These are phyloP conservation scores for Linnemannia hyalina DNA, from an alignment of 192 early-diverging fungal genomes.

Conservation along the genomic window DNA sequence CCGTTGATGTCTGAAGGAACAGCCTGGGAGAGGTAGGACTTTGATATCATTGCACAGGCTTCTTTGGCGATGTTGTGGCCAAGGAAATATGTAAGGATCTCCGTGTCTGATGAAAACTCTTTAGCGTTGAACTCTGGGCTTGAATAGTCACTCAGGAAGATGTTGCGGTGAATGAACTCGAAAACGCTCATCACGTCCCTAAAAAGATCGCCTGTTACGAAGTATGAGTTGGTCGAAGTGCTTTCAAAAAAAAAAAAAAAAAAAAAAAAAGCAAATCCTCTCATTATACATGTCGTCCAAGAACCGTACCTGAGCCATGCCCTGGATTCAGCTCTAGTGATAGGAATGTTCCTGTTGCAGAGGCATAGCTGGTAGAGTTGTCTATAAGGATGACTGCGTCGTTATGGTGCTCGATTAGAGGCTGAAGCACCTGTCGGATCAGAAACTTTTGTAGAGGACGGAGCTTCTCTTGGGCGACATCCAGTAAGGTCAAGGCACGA, in stretches of 20 bases:
- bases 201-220: slow-evolving; percentile 18
- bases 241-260: neutral
- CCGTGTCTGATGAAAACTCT: slow-evolving; percentile 27
- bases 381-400: neutral
- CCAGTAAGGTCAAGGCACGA: slow-evolving; percentile 27
- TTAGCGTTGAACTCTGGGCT: slow-evolving; percentile 32
- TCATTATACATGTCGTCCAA: too few relatives aligned
- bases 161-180: slow-evolving; percentile 25
- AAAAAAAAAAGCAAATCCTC: neutral
- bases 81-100: slow-evolving; percentile 32
- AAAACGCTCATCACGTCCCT: slow-evolving; percentile 26
- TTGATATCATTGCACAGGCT: slow-evolving; percentile 39
- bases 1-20: slow-evolving; percentile 47
- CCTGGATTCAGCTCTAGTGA: slow-evolving; percentile 6
- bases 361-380: slow-evolving; percentile 14
- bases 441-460: slow-evolving; percentile 32
- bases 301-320: neutral
- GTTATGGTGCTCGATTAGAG: slow-evolving; percentile 27
- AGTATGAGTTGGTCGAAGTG: neutral
- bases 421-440: slow-evolving; percentile 24
- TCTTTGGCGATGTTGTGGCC: slow-evolving; percentile 43
- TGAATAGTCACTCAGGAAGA: slow-evolving; percentile 32
- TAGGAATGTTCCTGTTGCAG: slow-evolving; percentile 12
- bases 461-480: slow-evolving; percentile 34
- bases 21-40: slow-evolving; percentile 31